Percentiles rank a stretch among this genome's conserved stretches.
Evolutionary conservation across 1,139 yeast species (phyloP).

Genomic region (Taphrina confusa): DNA sequence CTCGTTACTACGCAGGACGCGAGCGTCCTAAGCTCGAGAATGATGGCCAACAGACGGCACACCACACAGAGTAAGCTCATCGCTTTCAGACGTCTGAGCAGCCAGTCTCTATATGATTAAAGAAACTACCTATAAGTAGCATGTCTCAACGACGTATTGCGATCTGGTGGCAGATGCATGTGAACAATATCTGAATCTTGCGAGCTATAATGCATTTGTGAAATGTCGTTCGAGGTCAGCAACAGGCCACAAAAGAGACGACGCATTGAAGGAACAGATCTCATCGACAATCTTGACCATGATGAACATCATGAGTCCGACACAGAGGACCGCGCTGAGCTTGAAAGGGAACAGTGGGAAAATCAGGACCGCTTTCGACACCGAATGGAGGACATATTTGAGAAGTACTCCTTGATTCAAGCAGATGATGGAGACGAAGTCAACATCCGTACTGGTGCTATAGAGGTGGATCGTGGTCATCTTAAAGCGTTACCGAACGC

Average conservation of each 20-base stretch:
- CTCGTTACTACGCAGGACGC: too few relatives aligned
- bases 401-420: slow-evolving; percentile 38
- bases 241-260: background rate
- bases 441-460: slow-evolving; percentile 40
- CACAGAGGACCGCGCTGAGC: background rate
- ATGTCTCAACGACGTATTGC: too few relatives aligned
- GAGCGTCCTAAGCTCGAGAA: too few relatives aligned
- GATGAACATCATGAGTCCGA: background rate
- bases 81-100: too few relatives aligned
- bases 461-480: slow-evolving; percentile 41
- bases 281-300: too few relatives aligned
- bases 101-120: too few relatives aligned
- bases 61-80: too few relatives aligned
- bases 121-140: too few relatives aligned
- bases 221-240: background rate
- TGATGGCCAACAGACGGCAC: too few relatives aligned
- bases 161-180: too few relatives aligned
- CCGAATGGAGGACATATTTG: slow-evolving; percentile 39
- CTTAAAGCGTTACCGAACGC: slow-evolving; percentile 32
- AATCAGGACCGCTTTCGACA: slow-evolving; percentile 23
- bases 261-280: background rate
- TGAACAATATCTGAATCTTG: too few relatives aligned
- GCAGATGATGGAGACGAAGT: slow-evolving; percentile 40
- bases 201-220: background rate
- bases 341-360: slow-evolving; percentile 18